These are phyloP conservation scores for Penicillium paradoxum DNA, from an alignment of 495 filamentous ascomycete species.

Conservation along the genomic window DNA sequence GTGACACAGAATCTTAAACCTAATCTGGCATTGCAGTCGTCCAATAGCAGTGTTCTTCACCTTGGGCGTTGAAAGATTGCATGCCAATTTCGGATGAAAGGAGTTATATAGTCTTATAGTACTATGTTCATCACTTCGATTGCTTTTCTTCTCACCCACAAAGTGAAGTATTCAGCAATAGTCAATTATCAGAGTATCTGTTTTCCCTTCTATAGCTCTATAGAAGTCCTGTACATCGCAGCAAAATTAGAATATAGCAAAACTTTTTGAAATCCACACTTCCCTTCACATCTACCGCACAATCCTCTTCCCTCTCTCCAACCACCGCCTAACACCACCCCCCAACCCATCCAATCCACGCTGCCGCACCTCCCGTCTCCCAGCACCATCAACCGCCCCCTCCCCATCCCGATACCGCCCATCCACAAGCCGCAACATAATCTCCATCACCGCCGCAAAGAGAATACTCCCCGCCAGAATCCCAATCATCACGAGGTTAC, in stretches of 20 bases:
- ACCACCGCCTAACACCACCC: constrained; percentile 16
- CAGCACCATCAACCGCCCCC: constrained; percentile 63
- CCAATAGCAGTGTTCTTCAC: not conserved
- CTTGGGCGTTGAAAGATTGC: no score
- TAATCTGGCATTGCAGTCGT: not conserved
- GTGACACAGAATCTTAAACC: not conserved
- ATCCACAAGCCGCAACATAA: constrained; percentile 60
- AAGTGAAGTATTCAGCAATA: not conserved
- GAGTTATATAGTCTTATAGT: no score
- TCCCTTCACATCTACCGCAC: not conserved
- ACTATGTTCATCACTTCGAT: not conserved
- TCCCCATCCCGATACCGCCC: constrained; percentile 45
- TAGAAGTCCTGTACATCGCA: not conserved
- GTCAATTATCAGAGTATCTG: not conserved
- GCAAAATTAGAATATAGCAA: not conserved
- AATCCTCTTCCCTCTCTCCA: constrained; percentile 6
- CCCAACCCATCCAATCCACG: constrained; percentile 60
- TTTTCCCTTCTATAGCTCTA: not conserved
- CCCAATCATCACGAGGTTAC: constrained; percentile 83
- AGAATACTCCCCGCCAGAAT: constrained; percentile 75
- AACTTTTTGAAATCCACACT: not conserved
- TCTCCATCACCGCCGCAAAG: constrained; percentile 60
- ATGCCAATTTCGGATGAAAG: no score
- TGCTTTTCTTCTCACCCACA: not conserved
- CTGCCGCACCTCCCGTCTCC: constrained; percentile 61